Base-by-base conservation (phyloP, 495 filamentous ascomycete genomes). In the Daldinia concentrica region DNA sequence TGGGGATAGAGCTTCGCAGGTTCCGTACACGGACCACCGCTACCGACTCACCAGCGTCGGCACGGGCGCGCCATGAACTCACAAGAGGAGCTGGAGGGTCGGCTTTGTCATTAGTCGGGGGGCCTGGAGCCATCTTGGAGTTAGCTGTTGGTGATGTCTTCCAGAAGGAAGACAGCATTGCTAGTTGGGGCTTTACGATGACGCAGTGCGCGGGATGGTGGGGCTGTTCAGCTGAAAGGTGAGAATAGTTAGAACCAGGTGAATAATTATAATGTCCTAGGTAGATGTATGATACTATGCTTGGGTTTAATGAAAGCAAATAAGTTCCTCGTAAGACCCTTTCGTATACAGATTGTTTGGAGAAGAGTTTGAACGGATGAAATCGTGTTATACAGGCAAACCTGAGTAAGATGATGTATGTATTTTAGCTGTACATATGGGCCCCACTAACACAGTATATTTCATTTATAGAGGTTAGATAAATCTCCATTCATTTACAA, bases 21-120 rank as follows among this genome's bases (percentile, higher is more conserved):
- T 89, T 87, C 8, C 77, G 79, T 59, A 91, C 81, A 27, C 72
- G 77, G 34, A 87, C 82, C 7, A 75, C 48, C 48, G 85, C 80
- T 12, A 72, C 65, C 5, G 81, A 76, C 58, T 81, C 77, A 30
- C 79, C 80, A 30, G 79, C 78, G 11, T 71, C 64, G 39, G 75
- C 66, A 60, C 69, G 75, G 54, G 80, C 73, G 57, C 58, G 61
- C 74, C 77, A 79, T 29, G 76, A 61, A 72, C 71, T 81, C 26
- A 66, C 62, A 24, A 82, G 78, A 17, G 76, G 76, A 8, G 76
- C 76, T 2, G 57, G 57, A 0, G 57, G 57, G 36, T 43, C 22
- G 24, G 19, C n/a, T n/a, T 43, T 41, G n/a, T 66, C 56, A 41
- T 69, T 70, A 19, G 68, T 73, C 4, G 70, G 70, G 26, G 65